Conservation (phyloP, 2,329 filamentous ascomycete species). For the Boeremia exigua region DNA sequence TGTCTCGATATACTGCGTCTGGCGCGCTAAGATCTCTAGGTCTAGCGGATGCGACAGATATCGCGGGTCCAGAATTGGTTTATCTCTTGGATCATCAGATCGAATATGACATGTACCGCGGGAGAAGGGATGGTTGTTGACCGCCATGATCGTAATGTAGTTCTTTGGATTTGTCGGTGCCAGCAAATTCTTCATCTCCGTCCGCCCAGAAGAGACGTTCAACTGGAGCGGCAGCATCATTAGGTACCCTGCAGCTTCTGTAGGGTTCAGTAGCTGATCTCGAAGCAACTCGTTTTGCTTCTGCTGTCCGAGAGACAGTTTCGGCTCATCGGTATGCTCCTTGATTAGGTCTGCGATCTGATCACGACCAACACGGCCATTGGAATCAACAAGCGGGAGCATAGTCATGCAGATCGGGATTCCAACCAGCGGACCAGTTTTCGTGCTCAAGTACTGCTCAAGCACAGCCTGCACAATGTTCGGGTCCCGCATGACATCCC, state of each 20-base stretch:
- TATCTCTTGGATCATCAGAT: conserved; percentile 39
- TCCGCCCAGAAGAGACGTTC: conserved; percentile 15
- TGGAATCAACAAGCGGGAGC: conserved; percentile 32
- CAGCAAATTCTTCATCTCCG: conserved; percentile 19
- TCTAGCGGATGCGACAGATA: conserved; percentile 53
- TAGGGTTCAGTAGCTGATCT: not conserved
- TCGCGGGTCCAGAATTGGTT: conserved; percentile 49
- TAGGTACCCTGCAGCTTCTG: conserved; percentile 2
- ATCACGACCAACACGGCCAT: conserved; percentile 12
- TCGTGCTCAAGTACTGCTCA: conserved; percentile 29
- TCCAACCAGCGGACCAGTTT: conserved; percentile 25
- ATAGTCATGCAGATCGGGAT: conserved; percentile 31
- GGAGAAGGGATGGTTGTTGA: conserved; percentile 47
- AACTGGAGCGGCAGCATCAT: conserved; percentile 19
- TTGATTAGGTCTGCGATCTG: not conserved
- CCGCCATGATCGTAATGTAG: conserved; percentile 33
- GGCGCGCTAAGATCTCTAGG: conserved; percentile 47
- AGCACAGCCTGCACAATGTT: conserved; percentile 18
- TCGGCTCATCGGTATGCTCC: not conserved
- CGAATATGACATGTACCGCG: conserved; percentile 49
- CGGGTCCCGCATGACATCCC: conserved; percentile 29
- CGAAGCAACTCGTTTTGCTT: conserved; percentile 12
- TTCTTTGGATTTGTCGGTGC: conserved; percentile 24
- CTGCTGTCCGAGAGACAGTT: not conserved
- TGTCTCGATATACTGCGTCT: conserved; percentile 36